These are phyloP conservation scores for Rhizophagus prolifer DNA, from an alignment of 192 early-diverging fungal species.

Conservation along the genomic window DNA sequence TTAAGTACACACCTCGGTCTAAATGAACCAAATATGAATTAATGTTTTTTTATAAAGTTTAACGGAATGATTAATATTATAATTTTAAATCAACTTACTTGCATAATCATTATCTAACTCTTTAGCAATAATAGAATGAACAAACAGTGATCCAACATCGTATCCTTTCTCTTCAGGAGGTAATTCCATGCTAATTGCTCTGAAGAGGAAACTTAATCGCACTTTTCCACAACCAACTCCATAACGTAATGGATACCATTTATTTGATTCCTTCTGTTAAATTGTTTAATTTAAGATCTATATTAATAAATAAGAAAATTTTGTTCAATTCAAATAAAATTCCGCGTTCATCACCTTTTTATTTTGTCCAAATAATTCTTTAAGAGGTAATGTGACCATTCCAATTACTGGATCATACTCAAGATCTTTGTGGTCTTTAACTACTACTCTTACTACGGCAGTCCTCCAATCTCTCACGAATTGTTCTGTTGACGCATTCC, in stretches of 20 bases:
- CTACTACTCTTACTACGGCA: constrained; percentile 6
- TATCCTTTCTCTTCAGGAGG: constrained; percentile 23
- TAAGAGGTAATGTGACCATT: constrained; percentile 13
- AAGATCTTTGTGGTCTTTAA: constrained; percentile 28
- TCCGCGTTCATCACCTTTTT: background rate
- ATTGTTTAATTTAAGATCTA: background rate
- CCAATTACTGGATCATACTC: constrained; percentile 30
- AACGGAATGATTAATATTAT: background rate
- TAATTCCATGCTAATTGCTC: background rate
- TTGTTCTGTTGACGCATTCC: constrained; percentile 29
- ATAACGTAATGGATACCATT: constrained; percentile 24
- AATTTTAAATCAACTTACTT: background rate
- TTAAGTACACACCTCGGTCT: background rate
- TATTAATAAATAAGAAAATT: background rate
- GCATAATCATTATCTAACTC: background rate
- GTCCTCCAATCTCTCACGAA: constrained; percentile 23
- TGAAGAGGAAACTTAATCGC: constrained; percentile 18
- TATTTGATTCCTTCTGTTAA: constrained; percentile 4
- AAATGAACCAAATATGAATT: background rate
- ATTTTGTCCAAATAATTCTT: constrained; percentile 18
- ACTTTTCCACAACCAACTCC: constrained; percentile 29
- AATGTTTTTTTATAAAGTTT: background rate
- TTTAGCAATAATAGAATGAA: background rate
- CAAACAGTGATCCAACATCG: constrained; percentile 18
- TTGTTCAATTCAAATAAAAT: background rate